Conservation (phyloP, 1,284 basidiomycete species). For the Sporisorium scitamineum region DNA sequence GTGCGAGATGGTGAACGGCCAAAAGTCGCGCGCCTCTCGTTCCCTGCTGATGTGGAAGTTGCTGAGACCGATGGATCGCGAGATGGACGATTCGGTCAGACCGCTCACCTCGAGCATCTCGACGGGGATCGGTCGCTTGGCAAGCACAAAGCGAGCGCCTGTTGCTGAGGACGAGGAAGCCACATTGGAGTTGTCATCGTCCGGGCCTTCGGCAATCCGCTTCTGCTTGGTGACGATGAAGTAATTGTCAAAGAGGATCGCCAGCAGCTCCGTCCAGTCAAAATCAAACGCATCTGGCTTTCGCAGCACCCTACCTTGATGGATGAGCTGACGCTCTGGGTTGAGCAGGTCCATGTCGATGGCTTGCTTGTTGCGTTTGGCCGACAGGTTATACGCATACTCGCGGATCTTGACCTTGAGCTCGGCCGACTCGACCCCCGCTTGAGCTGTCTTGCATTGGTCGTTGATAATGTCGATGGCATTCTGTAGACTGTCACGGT, state of each 20-base stretch:
- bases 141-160: constrained; percentile 51
- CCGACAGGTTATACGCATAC: constrained; percentile 56
- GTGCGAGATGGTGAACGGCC: constrained; percentile 63
- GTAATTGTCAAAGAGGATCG: constrained; percentile 67
- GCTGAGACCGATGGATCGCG: constrained; percentile 59
- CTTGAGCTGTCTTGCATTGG: constrained; percentile 64
- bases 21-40: constrained; percentile 60
- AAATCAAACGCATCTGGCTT: constrained; percentile 66
- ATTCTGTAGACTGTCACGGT: constrained; percentile 53
- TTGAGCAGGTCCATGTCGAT: constrained; percentile 63
- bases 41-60: constrained; percentile 59
- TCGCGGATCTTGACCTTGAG: constrained; percentile 63
- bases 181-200: constrained; percentile 32
- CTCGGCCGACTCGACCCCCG: constrained; percentile 62
- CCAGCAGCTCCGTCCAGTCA: constrained; percentile 66
- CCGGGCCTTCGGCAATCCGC: constrained; percentile 31
- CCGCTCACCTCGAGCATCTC: constrained; percentile 63
- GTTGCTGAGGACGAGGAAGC: constrained; percentile 24
- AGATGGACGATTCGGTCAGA: constrained; percentile 57
- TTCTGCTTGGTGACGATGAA: constrained; percentile 64
- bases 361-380: constrained; percentile 57
- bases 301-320: constrained; percentile 59
- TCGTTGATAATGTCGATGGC: constrained; percentile 66
- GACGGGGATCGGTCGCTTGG: constrained; percentile 65
- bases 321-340: constrained; percentile 61